Conservation (phyloP, 164 flowering plant species). For the Aristolochia contorta region DNA sequence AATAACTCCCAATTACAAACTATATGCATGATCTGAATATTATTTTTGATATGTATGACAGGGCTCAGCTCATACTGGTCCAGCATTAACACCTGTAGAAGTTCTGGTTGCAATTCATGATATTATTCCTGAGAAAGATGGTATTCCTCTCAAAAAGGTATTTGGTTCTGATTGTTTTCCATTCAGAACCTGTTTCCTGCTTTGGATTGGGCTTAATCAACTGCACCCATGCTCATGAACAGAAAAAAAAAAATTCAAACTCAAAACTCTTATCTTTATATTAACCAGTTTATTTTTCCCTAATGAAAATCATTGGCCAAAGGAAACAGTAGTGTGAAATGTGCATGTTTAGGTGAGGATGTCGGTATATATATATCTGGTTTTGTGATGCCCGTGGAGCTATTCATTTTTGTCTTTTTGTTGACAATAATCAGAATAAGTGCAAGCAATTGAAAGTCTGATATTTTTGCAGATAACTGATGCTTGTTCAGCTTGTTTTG, state of each 20-base stretch:
- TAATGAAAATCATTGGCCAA: no score
- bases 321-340: no score
- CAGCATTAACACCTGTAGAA: constrained; percentile 95
- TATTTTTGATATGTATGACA: constrained; percentile 18
- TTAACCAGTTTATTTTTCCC: no score
- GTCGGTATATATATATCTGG: no score
- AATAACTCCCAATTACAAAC: no score
- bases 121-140: constrained; percentile 78
- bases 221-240: no score
- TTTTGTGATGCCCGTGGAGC: no score
- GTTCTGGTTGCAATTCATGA: constrained; percentile 94
- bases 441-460: neutral
- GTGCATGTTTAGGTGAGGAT: no score
- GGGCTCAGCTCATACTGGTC: constrained; percentile 99
- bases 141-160: constrained; percentile 87
- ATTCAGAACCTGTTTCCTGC: neutral
- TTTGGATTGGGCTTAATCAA: neutral
- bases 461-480: constrained; percentile 65
- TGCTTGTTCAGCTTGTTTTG: constrained; percentile 96
- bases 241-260: no score
- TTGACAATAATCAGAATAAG: neutral
- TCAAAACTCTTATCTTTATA: no score
- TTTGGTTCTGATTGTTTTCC: neutral
- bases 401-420: neutral
- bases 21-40: neutral